Percentiles rank a stretch among this genome's conserved stretches.
These are phyloP conservation scores for Rosa chinensis DNA, from an alignment of 306 rosid genomes.

Conservation along the genomic window DNA sequence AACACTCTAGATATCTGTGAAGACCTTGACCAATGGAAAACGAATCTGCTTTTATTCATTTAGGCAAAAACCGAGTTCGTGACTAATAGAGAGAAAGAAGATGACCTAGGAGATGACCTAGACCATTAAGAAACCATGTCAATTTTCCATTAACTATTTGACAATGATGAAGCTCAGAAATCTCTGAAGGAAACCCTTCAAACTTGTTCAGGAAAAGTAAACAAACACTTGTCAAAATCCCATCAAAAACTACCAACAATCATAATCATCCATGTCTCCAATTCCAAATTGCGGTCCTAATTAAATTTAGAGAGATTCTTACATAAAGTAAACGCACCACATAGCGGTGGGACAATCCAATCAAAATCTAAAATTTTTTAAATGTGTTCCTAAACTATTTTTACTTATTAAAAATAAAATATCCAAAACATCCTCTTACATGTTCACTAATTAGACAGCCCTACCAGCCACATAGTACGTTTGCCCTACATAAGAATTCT, in stretches of 20 bases:
- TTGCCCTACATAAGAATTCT: too few species aligned
- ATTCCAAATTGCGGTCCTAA: not conserved
- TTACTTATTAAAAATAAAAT: too few species aligned
- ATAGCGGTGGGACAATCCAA: too few species aligned
- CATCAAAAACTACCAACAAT: not conserved
- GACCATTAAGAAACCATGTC: not conserved
- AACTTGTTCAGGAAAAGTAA: not conserved
- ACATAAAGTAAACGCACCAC: too few species aligned
- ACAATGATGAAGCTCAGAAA: not conserved
- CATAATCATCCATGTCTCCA: not conserved
- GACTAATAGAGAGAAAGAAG: not conserved
- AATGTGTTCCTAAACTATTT: too few species aligned
- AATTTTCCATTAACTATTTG: not conserved
- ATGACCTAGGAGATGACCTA: not conserved
- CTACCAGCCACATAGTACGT: too few species aligned
- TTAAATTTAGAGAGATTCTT: not conserved
- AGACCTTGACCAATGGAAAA: constrained; percentile 7
- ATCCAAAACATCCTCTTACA: too few species aligned
- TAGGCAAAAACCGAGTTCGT: not conserved
- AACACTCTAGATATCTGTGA: not conserved
- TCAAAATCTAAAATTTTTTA: too few species aligned
- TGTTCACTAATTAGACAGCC: too few species aligned
- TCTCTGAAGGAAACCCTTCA: not conserved
- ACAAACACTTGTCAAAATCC: not conserved
- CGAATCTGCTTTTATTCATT: not conserved